Evolutionary conservation across 805 yeast species (phyloP).

Genomic region (Starmerella vitae): DNA sequence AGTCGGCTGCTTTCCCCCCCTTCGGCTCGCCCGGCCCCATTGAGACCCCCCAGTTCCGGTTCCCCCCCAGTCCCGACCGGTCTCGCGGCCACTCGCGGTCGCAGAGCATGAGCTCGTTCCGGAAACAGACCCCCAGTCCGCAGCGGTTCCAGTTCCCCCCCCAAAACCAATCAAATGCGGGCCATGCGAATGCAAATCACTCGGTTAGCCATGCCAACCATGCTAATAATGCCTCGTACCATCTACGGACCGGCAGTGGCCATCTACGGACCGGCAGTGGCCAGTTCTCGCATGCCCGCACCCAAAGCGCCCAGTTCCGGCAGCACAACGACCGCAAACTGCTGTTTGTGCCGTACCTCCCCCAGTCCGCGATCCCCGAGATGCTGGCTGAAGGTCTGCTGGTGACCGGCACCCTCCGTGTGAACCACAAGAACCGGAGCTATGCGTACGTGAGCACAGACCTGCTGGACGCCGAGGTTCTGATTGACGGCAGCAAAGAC

Average conservation of each 20-base stretch:
- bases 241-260: neutral
- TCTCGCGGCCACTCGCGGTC: conserved; percentile 16
- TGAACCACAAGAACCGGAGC: conserved; percentile 88
- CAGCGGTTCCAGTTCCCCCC: conserved; percentile 20
- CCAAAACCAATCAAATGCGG: neutral
- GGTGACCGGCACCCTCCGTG: conserved; percentile 85
- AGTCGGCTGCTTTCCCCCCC: conserved; percentile 10
- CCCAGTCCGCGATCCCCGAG: conserved; percentile 84
- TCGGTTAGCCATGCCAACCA: neutral
- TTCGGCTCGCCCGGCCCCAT: conserved; percentile 18
- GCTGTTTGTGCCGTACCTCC: conserved; percentile 88
- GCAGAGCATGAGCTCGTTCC: conserved; percentile 17
- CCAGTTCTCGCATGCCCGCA: conserved; percentile 1
- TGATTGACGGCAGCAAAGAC: conserved; percentile 95
- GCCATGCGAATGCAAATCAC: neutral
- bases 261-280: neutral
- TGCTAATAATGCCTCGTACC: neutral
- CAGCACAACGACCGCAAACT: conserved; percentile 33
- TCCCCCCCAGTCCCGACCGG: conserved; percentile 34
- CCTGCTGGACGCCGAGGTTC: conserved; percentile 87
- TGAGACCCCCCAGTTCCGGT: conserved; percentile 37
- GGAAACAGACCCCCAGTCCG: conserved; percentile 20
- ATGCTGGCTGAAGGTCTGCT: conserved; percentile 78
- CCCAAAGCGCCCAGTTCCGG: conserved; percentile 10
- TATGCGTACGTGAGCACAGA: conserved; percentile 98